A percentile compares a stretch with the other conserved stretches of the same genome.
Conservation (phyloP, 768 basidiomycete species). For the Leucogyrophana mollusca region DNA sequence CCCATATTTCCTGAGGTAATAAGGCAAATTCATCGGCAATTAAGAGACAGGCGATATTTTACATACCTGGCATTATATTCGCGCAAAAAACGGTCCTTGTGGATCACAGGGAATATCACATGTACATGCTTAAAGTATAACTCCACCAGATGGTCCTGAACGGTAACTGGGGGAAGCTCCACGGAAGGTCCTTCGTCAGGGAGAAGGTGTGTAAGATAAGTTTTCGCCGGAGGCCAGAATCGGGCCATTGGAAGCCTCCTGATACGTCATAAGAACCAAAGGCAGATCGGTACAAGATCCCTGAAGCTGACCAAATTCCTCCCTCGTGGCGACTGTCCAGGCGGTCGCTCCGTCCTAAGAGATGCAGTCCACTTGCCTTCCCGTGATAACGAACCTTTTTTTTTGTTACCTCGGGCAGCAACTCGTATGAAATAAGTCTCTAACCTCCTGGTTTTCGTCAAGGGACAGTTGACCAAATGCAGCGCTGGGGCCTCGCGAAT, state of each 20-base stretch:
- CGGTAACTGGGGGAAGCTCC: slow-evolving; percentile 55
- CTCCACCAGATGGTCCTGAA: slow-evolving; percentile 67
- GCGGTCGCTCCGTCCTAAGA: slow-evolving; percentile 65
- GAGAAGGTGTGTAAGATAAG: slow-evolving; percentile 34
- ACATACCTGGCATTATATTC: slow-evolving; percentile 56
- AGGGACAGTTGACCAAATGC: slow-evolving; percentile 70
- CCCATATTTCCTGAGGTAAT: slow-evolving; percentile 29
- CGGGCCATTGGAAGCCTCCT: slow-evolving; percentile 76
- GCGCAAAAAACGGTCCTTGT: slow-evolving; percentile 65
- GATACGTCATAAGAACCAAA: slow-evolving; percentile 11
- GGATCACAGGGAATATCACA: slow-evolving; percentile 79
- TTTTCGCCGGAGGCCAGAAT: slow-evolving; percentile 65
- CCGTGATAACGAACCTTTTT: slow-evolving; percentile 82
- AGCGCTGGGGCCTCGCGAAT: slow-evolving; percentile 46
- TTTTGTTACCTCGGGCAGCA: slow-evolving; percentile 5
- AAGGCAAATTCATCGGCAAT: no score
- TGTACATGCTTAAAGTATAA: slow-evolving; percentile 85
- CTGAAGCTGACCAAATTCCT: slow-evolving; percentile 56
- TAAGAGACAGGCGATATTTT: no score
- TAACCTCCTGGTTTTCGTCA: slow-evolving; percentile 74
- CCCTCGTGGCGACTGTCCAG: slow-evolving; percentile 68
- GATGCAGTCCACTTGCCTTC: slow-evolving; percentile 69
- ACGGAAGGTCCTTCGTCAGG: slow-evolving; percentile 45
- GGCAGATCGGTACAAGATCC: slow-evolving; percentile 7
- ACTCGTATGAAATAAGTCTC: background rate